Base-by-base conservation (phyloP, 495 filamentous ascomycete species). In the Penicillium coffeae region DNA sequence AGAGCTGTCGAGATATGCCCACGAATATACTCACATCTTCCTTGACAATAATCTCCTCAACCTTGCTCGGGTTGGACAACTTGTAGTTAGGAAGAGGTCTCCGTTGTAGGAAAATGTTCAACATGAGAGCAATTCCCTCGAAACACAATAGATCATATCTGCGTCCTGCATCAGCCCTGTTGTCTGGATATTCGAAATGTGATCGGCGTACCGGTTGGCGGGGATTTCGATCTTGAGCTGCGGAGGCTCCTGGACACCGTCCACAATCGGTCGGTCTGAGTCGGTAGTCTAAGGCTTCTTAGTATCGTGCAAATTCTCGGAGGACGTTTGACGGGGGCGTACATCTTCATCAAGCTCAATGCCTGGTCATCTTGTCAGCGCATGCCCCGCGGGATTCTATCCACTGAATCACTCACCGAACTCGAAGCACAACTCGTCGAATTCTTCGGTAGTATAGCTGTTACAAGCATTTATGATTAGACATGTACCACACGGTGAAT, bases 61-160 rank as follows among this genome's bases (percentile, higher is more conserved):
- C 65, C 63, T 93, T 75, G 38, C 88, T 86, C 1, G 90, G 87
- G 42, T 86, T 70, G 38, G 80, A 77, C 41, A 94, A 69, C 66
- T 70, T 79, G 72, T 86, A 96, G 48, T 88, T 88, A 51, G 93
- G 94, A 36, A 88, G 74, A 13, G 77, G 63, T 42, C 78, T 72
- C 54, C 83, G 86, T 42, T 82, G 87, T 45, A 85, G 71, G 84
- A 97, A 99, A 68, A 99, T 88, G 62, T 95, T 95, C 46, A 99
- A 78, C 82, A 92, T 92, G 57, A 95, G 78, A 42, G 89, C 85
- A 64, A 99, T 94, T 39, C 93, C 93, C 71, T 99, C 93, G 72
- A 96, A 95, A 64, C 93, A 99, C 21, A 99, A 83, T 83, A 97
- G 86, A 61, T 99, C 93, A 83, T 97, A 97, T 79, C 92, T 86